These are phyloP conservation scores for Lophiostoma macrostomum DNA, from an alignment of 495 filamentous ascomycete genomes.

Conservation along the genomic window DNA sequence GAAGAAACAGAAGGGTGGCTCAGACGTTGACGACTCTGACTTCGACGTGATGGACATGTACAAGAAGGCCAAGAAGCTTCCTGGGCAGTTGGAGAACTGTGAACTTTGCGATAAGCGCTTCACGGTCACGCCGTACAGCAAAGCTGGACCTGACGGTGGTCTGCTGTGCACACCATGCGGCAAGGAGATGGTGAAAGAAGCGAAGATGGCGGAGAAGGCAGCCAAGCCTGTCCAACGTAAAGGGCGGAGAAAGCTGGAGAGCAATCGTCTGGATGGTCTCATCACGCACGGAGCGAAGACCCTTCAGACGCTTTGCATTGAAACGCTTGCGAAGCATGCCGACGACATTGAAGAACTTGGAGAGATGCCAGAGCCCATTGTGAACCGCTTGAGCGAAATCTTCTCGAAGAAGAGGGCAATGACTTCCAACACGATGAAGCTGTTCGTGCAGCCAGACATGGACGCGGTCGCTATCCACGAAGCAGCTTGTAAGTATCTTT, in stretches of 20 bases:
- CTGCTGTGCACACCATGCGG: conserved; percentile 82
- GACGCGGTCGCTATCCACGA: conserved; percentile 75
- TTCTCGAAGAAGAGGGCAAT: conserved; percentile 75
- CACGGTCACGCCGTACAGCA: conserved; percentile 87
- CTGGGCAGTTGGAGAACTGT: conserved; percentile 88
- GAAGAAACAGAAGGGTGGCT: conserved; percentile 47
- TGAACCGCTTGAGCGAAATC: conserved; percentile 75
- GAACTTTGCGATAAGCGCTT: conserved; percentile 83
- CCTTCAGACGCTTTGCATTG: conserved; percentile 74
- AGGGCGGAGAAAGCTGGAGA: conserved; percentile 68
- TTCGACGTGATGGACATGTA: conserved; percentile 54
- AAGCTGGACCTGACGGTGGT: conserved; percentile 75
- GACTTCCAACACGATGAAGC: conserved; percentile 62
- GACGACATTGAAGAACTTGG: conserved; percentile 79
- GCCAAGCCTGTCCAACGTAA: conserved; percentile 52
- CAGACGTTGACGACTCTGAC: conserved; percentile 45
- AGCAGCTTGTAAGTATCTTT: conserved; percentile 56
- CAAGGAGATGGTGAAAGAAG: conserved; percentile 62
- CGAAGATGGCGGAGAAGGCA: conserved; percentile 57
- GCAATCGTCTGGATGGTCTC: conserved; percentile 73
- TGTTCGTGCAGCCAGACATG: conserved; percentile 70
- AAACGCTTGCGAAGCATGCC: conserved; percentile 80
- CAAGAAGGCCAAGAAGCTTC: conserved; percentile 61
- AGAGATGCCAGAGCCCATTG: conserved; percentile 63
- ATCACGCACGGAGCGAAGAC: conserved; percentile 65